Evolutionary conservation across 164 flowering plant species (phyloP).

Genomic region (Magnolia sinica): DNA sequence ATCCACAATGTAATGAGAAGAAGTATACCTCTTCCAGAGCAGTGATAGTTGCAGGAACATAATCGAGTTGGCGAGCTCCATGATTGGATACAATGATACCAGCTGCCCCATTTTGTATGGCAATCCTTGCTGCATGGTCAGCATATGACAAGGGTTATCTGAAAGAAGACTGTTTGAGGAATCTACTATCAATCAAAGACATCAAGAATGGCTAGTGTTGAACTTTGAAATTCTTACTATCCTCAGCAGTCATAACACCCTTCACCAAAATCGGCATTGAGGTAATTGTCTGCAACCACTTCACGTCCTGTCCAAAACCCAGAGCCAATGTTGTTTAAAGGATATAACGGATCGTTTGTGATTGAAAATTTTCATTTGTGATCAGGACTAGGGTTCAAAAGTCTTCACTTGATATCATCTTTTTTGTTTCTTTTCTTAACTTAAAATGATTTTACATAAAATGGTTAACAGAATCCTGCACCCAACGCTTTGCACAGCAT

Average conservation of each 20-base stretch:
- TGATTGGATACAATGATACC: constrained; percentile 96
- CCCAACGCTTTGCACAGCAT: not conserved
- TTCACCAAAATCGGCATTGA: constrained; percentile 78
- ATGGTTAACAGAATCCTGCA: not conserved
- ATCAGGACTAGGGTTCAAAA: not conserved
- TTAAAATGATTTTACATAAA: not conserved
- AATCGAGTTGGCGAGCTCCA: constrained; percentile 96
- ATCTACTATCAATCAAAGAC: not conserved
- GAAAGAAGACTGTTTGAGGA: not conserved
- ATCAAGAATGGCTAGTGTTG: not conserved
- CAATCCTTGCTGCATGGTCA: constrained; percentile 53
- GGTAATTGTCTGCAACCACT: constrained; percentile 93
- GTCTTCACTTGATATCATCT: not conserved
- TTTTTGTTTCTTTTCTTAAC: not conserved
- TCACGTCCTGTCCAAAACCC: constrained; percentile 57
- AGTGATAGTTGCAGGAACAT: constrained; percentile 76
- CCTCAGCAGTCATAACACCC: constrained; percentile 93
- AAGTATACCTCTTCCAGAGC: constrained; percentile 77
- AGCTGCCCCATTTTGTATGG: constrained; percentile 75
- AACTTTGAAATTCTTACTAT: constrained; percentile 41
- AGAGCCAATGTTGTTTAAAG: constrained; percentile 2
- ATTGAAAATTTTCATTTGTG: not conserved
- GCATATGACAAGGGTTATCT: not conserved
- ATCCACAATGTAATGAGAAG: not conserved
- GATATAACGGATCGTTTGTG: not conserved